These are phyloP conservation scores for Chlamydomonas applanata DNA, from an alignment of 139 green algal genomes.

Conservation along the genomic window DNA sequence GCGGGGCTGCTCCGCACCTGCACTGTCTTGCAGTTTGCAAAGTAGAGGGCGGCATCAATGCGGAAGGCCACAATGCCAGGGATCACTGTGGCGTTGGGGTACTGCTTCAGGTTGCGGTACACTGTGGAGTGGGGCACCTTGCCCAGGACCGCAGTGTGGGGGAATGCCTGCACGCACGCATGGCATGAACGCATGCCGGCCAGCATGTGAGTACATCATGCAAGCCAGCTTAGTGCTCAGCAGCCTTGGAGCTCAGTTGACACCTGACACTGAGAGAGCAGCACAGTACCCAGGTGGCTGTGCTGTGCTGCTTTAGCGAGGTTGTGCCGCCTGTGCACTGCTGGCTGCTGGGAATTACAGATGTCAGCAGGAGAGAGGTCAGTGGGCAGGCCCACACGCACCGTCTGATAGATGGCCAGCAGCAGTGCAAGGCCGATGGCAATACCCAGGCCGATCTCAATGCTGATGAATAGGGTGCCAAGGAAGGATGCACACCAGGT, in stretches of 20 bases:
- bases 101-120: slow-evolving; percentile 76
- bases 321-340: too few relatives aligned
- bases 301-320: too few relatives aligned
- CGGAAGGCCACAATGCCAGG: slow-evolving; percentile 34
- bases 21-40: slow-evolving; percentile 76
- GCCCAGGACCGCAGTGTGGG: slow-evolving; percentile 80
- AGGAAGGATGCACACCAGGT: slow-evolving; percentile 56
- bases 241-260: too few relatives aligned
- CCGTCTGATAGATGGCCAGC: slow-evolving; percentile 49
- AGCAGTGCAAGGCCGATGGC: slow-evolving; percentile 66
- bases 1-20: slow-evolving; percentile 27
- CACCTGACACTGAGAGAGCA: too few relatives aligned
- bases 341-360: too few relatives aligned
- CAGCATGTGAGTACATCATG: too few relatives aligned
- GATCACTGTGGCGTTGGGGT: slow-evolving; percentile 53
- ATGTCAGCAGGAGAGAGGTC: too few relatives aligned
- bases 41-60: slow-evolving; percentile 39
- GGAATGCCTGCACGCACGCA: slow-evolving; percentile 60
- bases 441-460: slow-evolving; percentile 76
- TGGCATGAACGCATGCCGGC: too few relatives aligned
- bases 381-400: too few relatives aligned
- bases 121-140: slow-evolving; percentile 59
- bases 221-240: too few relatives aligned
- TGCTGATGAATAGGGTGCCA: slow-evolving; percentile 48
- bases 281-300: too few relatives aligned